Conservation (phyloP, 495 filamentous ascomycete genomes). For the Penicillium simplicissimum region DNA sequence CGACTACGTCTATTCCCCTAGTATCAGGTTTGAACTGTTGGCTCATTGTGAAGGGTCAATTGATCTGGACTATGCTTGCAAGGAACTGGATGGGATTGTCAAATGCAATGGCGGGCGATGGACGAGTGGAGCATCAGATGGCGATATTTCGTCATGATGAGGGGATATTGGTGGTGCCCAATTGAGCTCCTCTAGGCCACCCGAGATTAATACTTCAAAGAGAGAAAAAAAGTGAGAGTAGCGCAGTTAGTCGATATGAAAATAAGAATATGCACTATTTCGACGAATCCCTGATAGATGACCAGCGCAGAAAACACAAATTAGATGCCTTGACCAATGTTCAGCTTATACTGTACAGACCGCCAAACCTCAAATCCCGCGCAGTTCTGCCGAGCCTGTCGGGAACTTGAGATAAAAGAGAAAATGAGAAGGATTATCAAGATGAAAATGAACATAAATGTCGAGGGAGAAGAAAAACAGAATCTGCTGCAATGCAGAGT, state of each 20-base stretch:
- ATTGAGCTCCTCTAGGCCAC: neutral
- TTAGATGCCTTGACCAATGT: slow-evolving; percentile 5
- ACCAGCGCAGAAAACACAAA: neutral
- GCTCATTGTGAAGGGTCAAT: slow-evolving; percentile 13
- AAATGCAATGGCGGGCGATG: neutral
- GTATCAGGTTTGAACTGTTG: slow-evolving; percentile 24
- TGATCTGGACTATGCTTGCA: neutral
- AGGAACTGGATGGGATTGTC: neutral
- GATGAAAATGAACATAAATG: neutral
- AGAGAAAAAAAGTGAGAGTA: neutral
- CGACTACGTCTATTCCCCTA: slow-evolving; percentile 34
- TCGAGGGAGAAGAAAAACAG: neutral
- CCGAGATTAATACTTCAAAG: neutral
- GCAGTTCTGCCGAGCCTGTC: slow-evolving; percentile 24
- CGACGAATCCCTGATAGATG: neutral
- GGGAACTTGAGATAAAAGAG: slow-evolving; percentile 12
- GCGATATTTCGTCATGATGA: slow-evolving; percentile 18
- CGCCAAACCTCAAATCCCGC: slow-evolving; percentile 18
- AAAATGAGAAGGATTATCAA: neutral
- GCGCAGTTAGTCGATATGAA: neutral
- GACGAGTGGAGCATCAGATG: neutral
- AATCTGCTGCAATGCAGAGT: slow-evolving; percentile 12
- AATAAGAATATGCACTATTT: neutral
- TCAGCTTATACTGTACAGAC: slow-evolving; percentile 21
- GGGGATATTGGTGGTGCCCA: neutral